phyloP scores from a whole-genome alignment of 148 eudicot species.

The Talinum fruticosum region DNA sequence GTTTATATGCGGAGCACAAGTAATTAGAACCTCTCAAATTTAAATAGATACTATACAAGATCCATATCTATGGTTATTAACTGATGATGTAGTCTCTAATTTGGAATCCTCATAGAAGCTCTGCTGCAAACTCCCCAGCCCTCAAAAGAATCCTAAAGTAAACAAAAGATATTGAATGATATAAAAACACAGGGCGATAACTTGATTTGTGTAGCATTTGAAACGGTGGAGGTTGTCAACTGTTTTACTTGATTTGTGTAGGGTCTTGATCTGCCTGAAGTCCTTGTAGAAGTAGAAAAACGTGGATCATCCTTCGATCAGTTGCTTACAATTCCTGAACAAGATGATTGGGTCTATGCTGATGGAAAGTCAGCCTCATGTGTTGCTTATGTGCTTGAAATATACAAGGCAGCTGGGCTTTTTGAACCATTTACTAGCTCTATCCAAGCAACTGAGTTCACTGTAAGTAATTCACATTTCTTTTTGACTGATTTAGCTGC shows the following conservation, averaged over 20 bases:
- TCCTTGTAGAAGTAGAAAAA: constrained; percentile 82
- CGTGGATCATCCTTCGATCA: constrained; percentile 80
- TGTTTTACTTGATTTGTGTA: constrained; percentile 28
- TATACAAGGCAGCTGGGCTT: constrained; percentile 92
- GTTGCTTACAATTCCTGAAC: constrained; percentile 77
- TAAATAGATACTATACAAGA: too few relatives aligned
- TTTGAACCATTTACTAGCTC: constrained; percentile 59
- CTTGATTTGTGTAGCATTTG: not conserved
- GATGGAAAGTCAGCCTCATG: constrained; percentile 93
- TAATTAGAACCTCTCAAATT: too few relatives aligned
- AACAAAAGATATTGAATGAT: not conserved
- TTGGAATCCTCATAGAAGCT: not conserved
- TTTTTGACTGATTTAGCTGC: not conserved
- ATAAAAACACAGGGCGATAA: not conserved
- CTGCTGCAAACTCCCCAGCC: not conserved
- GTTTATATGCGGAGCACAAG: not conserved
- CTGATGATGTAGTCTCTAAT: too few relatives aligned
- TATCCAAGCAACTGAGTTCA: constrained; percentile 89
- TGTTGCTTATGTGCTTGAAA: constrained; percentile 74
- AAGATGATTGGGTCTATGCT: constrained; percentile 83
- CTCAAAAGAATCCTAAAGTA: not conserved
- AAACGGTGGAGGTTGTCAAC: not conserved
- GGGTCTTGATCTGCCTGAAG: constrained; percentile 73
- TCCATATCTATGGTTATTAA: too few relatives aligned
- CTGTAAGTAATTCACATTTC: constrained; percentile 46